These are phyloP conservation scores for Alternaria sp. DNA, from an alignment of 2,329 filamentous ascomycete genomes.

Conservation along the genomic window DNA sequence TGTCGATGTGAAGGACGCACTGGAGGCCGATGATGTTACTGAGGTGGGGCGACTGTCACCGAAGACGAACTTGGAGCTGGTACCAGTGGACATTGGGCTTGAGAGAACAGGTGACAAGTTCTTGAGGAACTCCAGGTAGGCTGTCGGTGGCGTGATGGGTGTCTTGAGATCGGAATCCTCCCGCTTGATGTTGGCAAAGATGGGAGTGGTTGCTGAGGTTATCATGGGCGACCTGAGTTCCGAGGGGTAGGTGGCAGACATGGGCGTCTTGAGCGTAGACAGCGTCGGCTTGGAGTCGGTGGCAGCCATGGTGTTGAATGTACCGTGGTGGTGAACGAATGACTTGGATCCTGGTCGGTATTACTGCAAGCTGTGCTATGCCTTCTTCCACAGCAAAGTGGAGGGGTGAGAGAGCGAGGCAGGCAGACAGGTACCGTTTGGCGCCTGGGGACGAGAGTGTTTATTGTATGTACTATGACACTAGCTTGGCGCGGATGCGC, in stretches of 20 bases:
- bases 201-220: constrained; percentile 49
- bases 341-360: constrained; percentile 32
- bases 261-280: constrained; percentile 60
- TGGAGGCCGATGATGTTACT: constrained; percentile 46
- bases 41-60: constrained; percentile 50
- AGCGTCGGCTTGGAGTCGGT: constrained; percentile 51
- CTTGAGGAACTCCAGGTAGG: constrained; percentile 93
- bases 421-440: constrained; percentile 33
- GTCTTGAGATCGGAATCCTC: constrained; percentile 70
- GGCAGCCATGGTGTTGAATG: constrained; percentile 44
- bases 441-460: constrained; percentile 36
- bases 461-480: constrained; percentile 39
- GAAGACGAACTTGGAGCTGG: constrained; percentile 59
- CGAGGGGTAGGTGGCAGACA: constrained; percentile 64
- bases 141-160: constrained; percentile 86
- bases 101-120: constrained; percentile 73
- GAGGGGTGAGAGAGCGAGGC: constrained; percentile 35
- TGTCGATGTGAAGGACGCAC: constrained; percentile 45
- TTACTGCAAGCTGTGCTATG: constrained; percentile 29
- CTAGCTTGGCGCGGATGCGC: constrained; percentile 35
- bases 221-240: constrained; percentile 70
- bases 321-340: constrained; percentile 31
- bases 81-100: constrained; percentile 68
- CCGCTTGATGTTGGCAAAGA: constrained; percentile 66
- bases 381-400: constrained; percentile 36